A percentile compares a stretch with the other conserved stretches of the same genome.
phyloP scores from a whole-genome alignment of 1,284 basidiomycete species.

The Papiliotrema terrestris region DNA sequence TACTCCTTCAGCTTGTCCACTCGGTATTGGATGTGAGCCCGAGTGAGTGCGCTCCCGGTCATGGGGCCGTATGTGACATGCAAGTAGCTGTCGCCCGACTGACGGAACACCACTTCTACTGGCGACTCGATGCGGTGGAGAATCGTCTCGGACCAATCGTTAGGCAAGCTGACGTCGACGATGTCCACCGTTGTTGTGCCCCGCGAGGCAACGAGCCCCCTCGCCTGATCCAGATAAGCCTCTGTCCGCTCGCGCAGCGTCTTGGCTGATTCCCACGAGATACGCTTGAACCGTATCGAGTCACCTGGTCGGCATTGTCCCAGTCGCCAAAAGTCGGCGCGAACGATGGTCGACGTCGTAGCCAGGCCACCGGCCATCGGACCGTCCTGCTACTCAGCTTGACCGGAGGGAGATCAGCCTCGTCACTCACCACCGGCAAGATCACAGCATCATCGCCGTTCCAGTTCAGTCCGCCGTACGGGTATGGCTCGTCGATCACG shows the following conservation, averaged over 20 bases:
- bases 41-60: slow-evolving; percentile 18
- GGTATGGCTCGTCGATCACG: slow-evolving; percentile 66
- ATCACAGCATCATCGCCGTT: slow-evolving; percentile 72
- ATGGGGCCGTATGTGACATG: slow-evolving; percentile 33
- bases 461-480: slow-evolving; percentile 57
- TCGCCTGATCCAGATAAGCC: slow-evolving; percentile 44
- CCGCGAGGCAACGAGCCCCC: slow-evolving; percentile 10
- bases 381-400: slow-evolving; percentile 19
- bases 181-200: background rate
- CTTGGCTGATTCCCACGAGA: slow-evolving; percentile 48
- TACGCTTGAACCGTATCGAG: slow-evolving; percentile 31
- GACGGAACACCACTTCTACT: slow-evolving; percentile 19
- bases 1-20: slow-evolving; percentile 17
- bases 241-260: slow-evolving; percentile 30
- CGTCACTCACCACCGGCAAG: slow-evolving; percentile 52
- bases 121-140: slow-evolving; percentile 39
- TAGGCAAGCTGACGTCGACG: slow-evolving; percentile 18
- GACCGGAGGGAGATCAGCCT: background rate
- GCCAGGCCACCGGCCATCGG: slow-evolving; percentile 29
- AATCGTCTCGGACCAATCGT: slow-evolving; percentile 45
- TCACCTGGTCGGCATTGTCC: slow-evolving; percentile 44
- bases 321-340: slow-evolving; percentile 39
- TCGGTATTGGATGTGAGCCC: slow-evolving; percentile 26
- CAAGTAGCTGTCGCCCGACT: slow-evolving; percentile 29
- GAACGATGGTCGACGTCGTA: slow-evolving; percentile 26